These are phyloP conservation scores for Zizania latifolia DNA, from an alignment of 176 grass and related monocot species.

Conservation along the genomic window DNA sequence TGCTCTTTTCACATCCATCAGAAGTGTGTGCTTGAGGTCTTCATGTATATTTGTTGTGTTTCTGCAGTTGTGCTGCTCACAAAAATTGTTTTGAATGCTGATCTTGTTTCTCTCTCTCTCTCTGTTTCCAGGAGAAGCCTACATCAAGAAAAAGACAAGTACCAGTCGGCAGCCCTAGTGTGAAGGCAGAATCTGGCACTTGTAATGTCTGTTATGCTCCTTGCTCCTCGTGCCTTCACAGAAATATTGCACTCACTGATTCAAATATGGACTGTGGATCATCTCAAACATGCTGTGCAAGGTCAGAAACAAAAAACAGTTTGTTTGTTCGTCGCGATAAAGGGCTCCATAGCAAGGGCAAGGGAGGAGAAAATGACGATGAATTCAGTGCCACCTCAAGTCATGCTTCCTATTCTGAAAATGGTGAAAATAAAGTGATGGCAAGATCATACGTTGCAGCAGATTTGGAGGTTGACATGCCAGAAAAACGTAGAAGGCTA, in stretches of 20 bases:
- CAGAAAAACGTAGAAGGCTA: conserved; percentile 44
- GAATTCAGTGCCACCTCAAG: conserved; percentile 63
- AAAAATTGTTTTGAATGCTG: not conserved
- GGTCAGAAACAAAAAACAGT: conserved; percentile 45
- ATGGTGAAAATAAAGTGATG: conserved; percentile 47
- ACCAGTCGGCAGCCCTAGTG: conserved; percentile 1
- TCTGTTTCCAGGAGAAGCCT: conserved; percentile 40
- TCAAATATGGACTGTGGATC: conserved; percentile 52
- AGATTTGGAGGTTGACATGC: conserved; percentile 66
- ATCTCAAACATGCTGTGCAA: conserved; percentile 48
- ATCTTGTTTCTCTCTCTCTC: not conserved
- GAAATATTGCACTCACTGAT: conserved; percentile 19
- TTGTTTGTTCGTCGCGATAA: conserved; percentile 32
- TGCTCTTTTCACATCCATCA: not conserved
- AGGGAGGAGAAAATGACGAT: conserved; percentile 40
- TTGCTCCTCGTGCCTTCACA: conserved; percentile 76
- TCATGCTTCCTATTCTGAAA: conserved; percentile 56
- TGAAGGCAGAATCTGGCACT: conserved; percentile 57
- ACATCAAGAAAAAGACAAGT: conserved; percentile 32
- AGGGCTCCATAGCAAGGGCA: conserved; percentile 19
- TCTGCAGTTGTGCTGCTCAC: not conserved
- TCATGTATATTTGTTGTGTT: not conserved
- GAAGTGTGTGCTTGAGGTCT: not conserved
- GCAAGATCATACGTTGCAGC: conserved; percentile 30
- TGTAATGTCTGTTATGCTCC: conserved; percentile 71